Conservation (phyloP, 164 flowering plant genomes). For the Brasenia schreberi region DNA sequence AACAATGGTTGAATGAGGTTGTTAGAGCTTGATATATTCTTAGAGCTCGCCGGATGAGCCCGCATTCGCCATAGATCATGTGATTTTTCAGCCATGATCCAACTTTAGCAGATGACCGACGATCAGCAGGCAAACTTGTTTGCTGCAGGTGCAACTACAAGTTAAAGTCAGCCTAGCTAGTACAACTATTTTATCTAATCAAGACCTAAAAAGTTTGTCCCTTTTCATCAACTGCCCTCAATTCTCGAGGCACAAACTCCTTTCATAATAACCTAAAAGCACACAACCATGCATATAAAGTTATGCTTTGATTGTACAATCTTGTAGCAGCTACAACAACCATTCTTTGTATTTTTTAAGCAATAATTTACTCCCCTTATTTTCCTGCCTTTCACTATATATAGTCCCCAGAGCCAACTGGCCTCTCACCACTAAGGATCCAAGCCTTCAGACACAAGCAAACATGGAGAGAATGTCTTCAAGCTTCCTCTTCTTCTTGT, state of each 20-base stretch:
- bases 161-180: neutral
- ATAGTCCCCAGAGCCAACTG: constrained; percentile 3
- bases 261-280: neutral
- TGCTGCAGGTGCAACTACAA: too few relatives aligned
- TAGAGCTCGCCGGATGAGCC: too few relatives aligned
- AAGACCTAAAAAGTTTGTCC: neutral
- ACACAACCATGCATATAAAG: neutral
- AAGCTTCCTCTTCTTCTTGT: constrained; percentile 10
- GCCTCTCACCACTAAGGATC: constrained; percentile 6
- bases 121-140: too few relatives aligned
- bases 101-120: too few relatives aligned
- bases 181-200: neutral
- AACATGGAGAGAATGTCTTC: neutral
- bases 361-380: neutral
- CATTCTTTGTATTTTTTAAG: neutral
- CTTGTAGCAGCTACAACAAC: neutral
- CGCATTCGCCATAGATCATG: too few relatives aligned
- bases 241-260: neutral
- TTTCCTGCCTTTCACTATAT: constrained; percentile 2
- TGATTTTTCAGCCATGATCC: too few relatives aligned
- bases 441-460: neutral
- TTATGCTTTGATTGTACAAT: neutral
- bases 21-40: too few relatives aligned
- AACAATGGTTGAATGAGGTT: too few relatives aligned
- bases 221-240: neutral